Percentiles rank a stretch among this genome's conserved stretches.
Evolutionary conservation across 352 stramenopile species (phyloP).

Genomic region (Pythium grandisporangium): DNA sequence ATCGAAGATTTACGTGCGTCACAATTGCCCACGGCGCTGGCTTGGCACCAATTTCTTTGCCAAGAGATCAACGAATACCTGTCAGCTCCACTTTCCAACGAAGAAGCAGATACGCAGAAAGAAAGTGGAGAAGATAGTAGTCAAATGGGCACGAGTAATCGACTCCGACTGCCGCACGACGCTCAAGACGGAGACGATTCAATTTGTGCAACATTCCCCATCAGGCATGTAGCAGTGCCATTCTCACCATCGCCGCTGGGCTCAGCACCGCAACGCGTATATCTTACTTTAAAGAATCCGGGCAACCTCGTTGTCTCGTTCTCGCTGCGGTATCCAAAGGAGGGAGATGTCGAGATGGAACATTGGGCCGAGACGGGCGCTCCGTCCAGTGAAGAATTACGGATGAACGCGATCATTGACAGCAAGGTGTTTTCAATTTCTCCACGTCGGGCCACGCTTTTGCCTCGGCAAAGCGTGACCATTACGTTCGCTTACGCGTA

Average conservation of each 20-base stretch:
- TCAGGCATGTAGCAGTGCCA: slow-evolving; percentile 50
- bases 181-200: too few relatives aligned
- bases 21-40: slow-evolving; percentile 31
- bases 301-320: slow-evolving; percentile 81
- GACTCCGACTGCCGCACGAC: too few relatives aligned
- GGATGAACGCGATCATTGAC: slow-evolving; percentile 74
- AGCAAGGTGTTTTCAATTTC: slow-evolving; percentile 60
- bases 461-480: slow-evolving; percentile 51
- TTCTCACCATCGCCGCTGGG: slow-evolving; percentile 72
- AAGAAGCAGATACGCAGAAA: slow-evolving; percentile 16
- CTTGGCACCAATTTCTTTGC: slow-evolving; percentile 71
- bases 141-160: too few relatives aligned
- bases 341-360: slow-evolving; percentile 89
- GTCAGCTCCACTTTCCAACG: slow-evolving; percentile 30
- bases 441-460: slow-evolving; percentile 37
- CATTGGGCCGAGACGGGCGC: slow-evolving; percentile 88
- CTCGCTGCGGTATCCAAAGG: slow-evolving; percentile 83
- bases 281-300: slow-evolving; percentile 81
- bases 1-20: slow-evolving; percentile 78
- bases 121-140: too few relatives aligned
- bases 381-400: slow-evolving; percentile 69
- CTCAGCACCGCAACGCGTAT: slow-evolving; percentile 42
- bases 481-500: slow-evolving; percentile 67
- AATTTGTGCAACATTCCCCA: slow-evolving; percentile 1
- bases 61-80: slow-evolving; percentile 66